Base-by-base conservation (phyloP, 2,329 filamentous ascomycete genomes). In the Metarhizium album region DNA sequence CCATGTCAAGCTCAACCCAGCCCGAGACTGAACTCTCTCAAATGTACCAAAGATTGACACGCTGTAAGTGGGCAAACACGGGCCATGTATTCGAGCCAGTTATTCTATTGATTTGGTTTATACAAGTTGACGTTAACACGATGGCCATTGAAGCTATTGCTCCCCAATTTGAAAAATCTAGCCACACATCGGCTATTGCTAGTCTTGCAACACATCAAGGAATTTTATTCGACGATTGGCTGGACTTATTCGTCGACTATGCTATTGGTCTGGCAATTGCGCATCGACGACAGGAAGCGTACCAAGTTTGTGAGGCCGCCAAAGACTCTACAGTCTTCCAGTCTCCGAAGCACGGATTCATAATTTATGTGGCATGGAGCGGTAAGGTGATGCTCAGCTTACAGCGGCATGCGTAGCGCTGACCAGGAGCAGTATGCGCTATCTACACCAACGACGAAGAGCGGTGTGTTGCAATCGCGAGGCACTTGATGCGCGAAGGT, bases 191-290 rank as follows among this genome's bases (percentile, higher is more conserved):
- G 38, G 47, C 43, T 13, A 38, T 29, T 22, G 27, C 49, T 9
- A 42, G 42, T 27, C 14, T 54, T 37, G 57, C 51, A 23, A 45
- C 63, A 53, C 90, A 89, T 62, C 84, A 88, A 57, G 86, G 86
- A 7, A 87, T 97, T 45, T 73, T 82, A 0, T 95, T 97, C 62
- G 75, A 83, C 52, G 78, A 82, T 45, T 98, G 93, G 93, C 77
- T 96, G 3, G 87, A 94, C 58, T 76, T 95, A 1, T 95, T 98
- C 63, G 77, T 94, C 35, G 87, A 93, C 60, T 94, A 94, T 63
- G 86, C 90, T 3, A 75, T 96, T 46, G 75, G 84, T 4, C 76
- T 93, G 31, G 86, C 90, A 7, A 78, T 81, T 42, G 71, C 75
- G 20, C 83, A 83, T 33, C 80, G 85, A 46, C 73, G 78, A 14